A percentile compares a stretch with the other conserved stretches of the same genome.
Evolutionary conservation across 768 basidiomycete genomes (phyloP).

Genomic region (Coprinopsis strossmayeri): DNA sequence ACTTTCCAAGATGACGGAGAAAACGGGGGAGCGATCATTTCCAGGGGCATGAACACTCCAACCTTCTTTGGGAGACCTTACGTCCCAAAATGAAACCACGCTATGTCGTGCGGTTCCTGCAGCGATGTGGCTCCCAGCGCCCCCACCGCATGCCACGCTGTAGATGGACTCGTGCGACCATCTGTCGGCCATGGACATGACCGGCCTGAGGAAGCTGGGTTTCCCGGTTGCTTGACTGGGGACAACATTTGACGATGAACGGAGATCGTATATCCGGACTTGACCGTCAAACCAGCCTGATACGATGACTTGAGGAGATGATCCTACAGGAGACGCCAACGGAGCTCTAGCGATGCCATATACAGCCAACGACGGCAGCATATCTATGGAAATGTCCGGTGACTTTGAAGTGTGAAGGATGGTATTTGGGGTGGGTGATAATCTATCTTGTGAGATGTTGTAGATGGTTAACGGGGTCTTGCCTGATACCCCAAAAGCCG

Average conservation of each 20-base stretch:
- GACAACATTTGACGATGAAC: too few species aligned
- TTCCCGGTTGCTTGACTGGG: too few species aligned
- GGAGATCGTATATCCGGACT: constrained; percentile 71
- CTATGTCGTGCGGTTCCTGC: constrained; percentile 75
- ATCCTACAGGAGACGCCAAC: constrained; percentile 58
- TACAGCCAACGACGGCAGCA: constrained; percentile 45
- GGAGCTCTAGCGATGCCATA: constrained; percentile 65
- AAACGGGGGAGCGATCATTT: constrained; percentile 75
- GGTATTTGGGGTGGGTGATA: constrained; percentile 43
- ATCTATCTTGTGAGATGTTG: constrained; percentile 36
- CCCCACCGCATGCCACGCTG: constrained; percentile 69
- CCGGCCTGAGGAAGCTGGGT: constrained; percentile 48
- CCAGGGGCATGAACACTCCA: constrained; percentile 81
- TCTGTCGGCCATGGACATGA: constrained; percentile 57
- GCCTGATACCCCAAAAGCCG: constrained; percentile 63
- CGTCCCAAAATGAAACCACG: constrained; percentile 79
- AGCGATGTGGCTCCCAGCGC: constrained; percentile 55
- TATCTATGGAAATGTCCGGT: constrained; percentile 13
- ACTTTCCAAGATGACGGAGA: constrained; percentile 66
- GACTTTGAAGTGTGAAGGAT: constrained; percentile 35
- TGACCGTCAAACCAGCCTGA: constrained; percentile 82
- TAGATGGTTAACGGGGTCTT: constrained; percentile 53
- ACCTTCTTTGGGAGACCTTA: constrained; percentile 52
- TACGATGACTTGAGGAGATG: constrained; percentile 63
- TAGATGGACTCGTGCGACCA: constrained; percentile 73